A percentile compares a stretch with the other conserved stretches of the same genome.
These are phyloP conservation scores for Penicillium hordei DNA, from an alignment of 2,329 filamentous ascomycete genomes.

Conservation along the genomic window DNA sequence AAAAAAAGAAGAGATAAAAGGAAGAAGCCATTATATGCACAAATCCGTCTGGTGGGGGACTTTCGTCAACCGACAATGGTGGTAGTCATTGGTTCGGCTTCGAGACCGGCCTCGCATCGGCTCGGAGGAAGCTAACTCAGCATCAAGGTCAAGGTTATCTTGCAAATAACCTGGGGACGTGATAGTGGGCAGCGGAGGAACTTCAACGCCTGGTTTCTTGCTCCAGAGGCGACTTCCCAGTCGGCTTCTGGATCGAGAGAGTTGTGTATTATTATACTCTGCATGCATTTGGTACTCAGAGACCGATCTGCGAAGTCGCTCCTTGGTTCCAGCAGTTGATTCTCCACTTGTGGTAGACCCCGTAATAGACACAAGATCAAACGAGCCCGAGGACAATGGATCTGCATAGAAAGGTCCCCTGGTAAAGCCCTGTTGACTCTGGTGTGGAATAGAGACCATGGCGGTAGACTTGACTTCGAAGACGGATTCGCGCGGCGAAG, in stretches of 20 bases:
- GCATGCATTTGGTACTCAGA: slow-evolving; percentile 13
- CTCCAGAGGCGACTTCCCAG: slow-evolving; percentile 16
- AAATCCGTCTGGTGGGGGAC: slow-evolving; percentile 13
- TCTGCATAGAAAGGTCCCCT: slow-evolving; percentile 14
- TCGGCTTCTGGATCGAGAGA: slow-evolving; percentile 20
- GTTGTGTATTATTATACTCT: slow-evolving; percentile 1
- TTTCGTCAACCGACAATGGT: slow-evolving; percentile 21
- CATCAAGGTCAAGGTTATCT: slow-evolving; percentile 1
- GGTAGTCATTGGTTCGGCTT: slow-evolving; percentile 26
- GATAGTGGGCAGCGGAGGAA: slow-evolving; percentile 24
- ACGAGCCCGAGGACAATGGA: slow-evolving; percentile 5
- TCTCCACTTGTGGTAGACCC: slow-evolving; percentile 10
- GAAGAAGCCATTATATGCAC: slow-evolving; percentile 16
- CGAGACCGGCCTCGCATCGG: slow-evolving; percentile 25
- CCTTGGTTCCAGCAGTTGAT: background rate
- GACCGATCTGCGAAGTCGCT: slow-evolving; percentile 11
- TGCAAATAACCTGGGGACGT: slow-evolving; percentile 17
- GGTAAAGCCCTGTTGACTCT: slow-evolving; percentile 5
- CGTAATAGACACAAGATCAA: slow-evolving; percentile 2
- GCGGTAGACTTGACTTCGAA: background rate
- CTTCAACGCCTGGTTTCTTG: slow-evolving; percentile 19
- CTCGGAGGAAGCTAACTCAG: slow-evolving; percentile 10
- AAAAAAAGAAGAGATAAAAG: slow-evolving; percentile 15
- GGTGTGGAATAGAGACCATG: background rate
- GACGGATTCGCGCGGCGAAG: background rate